These are phyloP conservation scores for Thraustochytrium striatum DNA, from an alignment of 352 stramenopile genomes.

Conservation along the genomic window DNA sequence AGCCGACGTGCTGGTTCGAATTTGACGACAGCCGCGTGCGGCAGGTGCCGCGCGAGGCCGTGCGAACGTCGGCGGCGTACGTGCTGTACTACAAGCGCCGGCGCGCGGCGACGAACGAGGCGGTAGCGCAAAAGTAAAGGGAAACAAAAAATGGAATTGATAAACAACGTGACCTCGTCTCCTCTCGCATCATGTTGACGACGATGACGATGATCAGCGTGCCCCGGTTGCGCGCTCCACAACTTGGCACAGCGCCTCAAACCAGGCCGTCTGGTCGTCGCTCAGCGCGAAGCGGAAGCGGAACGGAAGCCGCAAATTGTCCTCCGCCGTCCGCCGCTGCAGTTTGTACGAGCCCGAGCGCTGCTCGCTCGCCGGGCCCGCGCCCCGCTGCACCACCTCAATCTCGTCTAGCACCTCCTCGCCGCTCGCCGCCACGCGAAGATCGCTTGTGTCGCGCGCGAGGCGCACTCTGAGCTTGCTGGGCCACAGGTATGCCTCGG, in stretches of 20 bases:
- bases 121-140: neutral
- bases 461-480: neutral
- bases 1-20: slow-evolving; percentile 69
- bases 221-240: neutral
- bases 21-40: slow-evolving; percentile 75
- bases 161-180: neutral
- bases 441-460: neutral
- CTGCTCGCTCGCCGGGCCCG: neutral
- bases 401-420: neutral
- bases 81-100: slow-evolving; percentile 75
- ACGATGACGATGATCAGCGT: neutral
- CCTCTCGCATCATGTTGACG: neutral
- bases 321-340: neutral
- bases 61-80: slow-evolving; percentile 74
- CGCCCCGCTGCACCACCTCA: neutral
- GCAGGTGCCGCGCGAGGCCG: slow-evolving; percentile 60
- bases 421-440: neutral
- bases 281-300: neutral
- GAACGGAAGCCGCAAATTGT: neutral
- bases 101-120: neutral
- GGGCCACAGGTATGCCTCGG: neutral
- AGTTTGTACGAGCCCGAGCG: neutral
- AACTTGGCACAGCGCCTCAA: neutral
- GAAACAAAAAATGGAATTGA: neutral
- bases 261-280: neutral